Conservation (phyloP, 129 eudicot species). For the Flaveria brownii region DNA sequence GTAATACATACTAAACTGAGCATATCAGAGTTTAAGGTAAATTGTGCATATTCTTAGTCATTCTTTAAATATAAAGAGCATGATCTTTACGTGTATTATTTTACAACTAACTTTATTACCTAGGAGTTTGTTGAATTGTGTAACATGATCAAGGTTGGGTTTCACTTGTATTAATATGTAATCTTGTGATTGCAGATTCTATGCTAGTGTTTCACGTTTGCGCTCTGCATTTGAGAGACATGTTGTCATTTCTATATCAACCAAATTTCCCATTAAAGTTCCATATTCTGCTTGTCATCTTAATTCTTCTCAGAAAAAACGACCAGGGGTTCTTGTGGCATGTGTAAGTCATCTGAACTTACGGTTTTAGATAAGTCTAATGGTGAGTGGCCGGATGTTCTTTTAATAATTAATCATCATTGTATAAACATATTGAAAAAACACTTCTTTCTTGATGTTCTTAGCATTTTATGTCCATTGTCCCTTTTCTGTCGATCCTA, state of each 20-base stretch:
- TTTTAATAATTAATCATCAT: conserved; percentile 12
- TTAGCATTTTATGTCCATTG: not conserved
- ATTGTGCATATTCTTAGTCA: conserved; percentile 11
- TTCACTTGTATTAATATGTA: conserved; percentile 16
- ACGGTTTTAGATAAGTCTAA: conserved; percentile 48
- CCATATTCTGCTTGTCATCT: conserved; percentile 34
- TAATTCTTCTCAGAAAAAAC: conserved; percentile 42
- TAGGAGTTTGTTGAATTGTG: not conserved
- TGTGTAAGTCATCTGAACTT: conserved; percentile 64
- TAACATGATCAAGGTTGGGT: not conserved
- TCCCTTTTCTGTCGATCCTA: not conserved
- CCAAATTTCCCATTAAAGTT: conserved; percentile 27
- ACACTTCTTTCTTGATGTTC: not conserved
- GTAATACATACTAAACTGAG: not conserved
- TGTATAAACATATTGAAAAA: not conserved
- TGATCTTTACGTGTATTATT: not conserved
- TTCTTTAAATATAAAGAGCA: not conserved
- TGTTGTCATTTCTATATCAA: conserved; percentile 36
- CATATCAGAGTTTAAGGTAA: conserved; percentile 12
- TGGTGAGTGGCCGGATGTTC: conserved; percentile 65
- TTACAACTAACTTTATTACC: not conserved
- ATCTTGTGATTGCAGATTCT: conserved; percentile 36
- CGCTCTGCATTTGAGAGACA: conserved; percentile 49
- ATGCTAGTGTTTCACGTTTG: conserved; percentile 44
- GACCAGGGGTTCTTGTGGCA: conserved; percentile 42